phyloP scores from a whole-genome alignment of 1,139 yeast genomes.

The Saccharomyces hybrid region DNA sequence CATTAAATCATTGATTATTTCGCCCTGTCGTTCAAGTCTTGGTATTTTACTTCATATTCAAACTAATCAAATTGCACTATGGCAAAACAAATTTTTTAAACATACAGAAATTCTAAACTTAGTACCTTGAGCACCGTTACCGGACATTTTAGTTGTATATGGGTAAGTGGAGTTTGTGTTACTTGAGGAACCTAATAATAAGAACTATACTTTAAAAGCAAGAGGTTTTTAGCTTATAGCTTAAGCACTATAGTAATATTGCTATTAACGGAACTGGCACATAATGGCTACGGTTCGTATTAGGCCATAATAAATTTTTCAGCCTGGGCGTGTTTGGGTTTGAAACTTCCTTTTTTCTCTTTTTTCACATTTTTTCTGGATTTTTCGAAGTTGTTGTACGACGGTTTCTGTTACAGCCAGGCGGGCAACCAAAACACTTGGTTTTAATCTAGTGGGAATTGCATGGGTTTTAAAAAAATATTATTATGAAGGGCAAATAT shows the following conservation, averaged over 20 bases:
- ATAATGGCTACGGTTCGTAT: not conserved
- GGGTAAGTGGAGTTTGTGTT: not conserved
- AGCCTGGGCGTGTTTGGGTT: not conserved
- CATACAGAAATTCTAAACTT: constrained; percentile 98
- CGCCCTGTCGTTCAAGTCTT: not conserved
- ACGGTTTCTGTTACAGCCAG: not conserved
- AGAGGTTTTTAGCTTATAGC: constrained; percentile 7
- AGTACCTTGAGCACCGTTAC: constrained; percentile 98
- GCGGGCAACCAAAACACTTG: not conserved
- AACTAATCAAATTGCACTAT: not conserved
- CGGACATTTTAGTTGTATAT: constrained; percentile 48
- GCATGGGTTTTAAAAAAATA: not conserved
- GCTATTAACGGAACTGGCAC: not conserved
- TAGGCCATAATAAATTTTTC: not conserved
- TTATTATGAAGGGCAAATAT: no score
- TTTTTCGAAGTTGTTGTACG: constrained; percentile 1
- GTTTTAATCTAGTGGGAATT: constrained; percentile 1
- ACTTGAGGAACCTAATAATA: not conserved
- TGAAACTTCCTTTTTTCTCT: not conserved
- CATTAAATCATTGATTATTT: not conserved
- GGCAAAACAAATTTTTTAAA: constrained; percentile 23
- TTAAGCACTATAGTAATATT: not conserved
- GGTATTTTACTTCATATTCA: not conserved
- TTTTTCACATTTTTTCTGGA: not conserved
- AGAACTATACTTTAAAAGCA: not conserved